Evolutionary conservation across 2,329 filamentous ascomycete genomes (phyloP), one percentile per base, ranked within the genome.

Genomic region (Cytospora piceae): DNA sequence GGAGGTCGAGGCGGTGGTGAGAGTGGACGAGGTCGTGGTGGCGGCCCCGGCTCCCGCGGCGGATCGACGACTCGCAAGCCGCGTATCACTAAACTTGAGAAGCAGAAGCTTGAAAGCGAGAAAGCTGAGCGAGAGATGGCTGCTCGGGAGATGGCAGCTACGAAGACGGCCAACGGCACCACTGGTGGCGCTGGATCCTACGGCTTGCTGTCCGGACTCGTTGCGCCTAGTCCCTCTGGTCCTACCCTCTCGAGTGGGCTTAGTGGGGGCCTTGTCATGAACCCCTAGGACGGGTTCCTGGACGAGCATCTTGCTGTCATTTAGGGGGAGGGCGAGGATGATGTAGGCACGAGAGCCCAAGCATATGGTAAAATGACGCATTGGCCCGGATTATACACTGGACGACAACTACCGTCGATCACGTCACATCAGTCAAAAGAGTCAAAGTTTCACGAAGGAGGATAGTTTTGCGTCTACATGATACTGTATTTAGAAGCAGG

Each of bases 71-170:
- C 90, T 24, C 85, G 93, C 71, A 96, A 96, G 77, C 92, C 93
- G 60, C 89, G 94, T 52, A 89, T 93, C 70, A 95, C 91, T 49
- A 97, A 97, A 76, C 90, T 91, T 46, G 91, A 94, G 74, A 91
- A 92, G 72, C 90, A 91, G 68, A 87, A 90, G 73, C 88, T 92
- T 77, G 92, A 96, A 72, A 85, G 87, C 54, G 92, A 96, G 76
- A 95, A 95, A 79, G 83, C 88, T 8, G 90, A 93, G 69, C 84
- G 90, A 52, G 91, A 94, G 76, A 79, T 72, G 64, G 69, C 80
- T 69, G 80, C 78, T 4, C 76, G 78, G 70, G 63, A 64, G 20
- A 56, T 65, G 31, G 68, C 80, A 42, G 72, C 75, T 37, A 77
- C 78, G 63, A 80, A 80, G 58, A 72, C 75, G 4, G 73, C 73